Evolutionary conservation across 192 early-diverging fungal species (phyloP).

Genomic region (Podila verticillata): DNA sequence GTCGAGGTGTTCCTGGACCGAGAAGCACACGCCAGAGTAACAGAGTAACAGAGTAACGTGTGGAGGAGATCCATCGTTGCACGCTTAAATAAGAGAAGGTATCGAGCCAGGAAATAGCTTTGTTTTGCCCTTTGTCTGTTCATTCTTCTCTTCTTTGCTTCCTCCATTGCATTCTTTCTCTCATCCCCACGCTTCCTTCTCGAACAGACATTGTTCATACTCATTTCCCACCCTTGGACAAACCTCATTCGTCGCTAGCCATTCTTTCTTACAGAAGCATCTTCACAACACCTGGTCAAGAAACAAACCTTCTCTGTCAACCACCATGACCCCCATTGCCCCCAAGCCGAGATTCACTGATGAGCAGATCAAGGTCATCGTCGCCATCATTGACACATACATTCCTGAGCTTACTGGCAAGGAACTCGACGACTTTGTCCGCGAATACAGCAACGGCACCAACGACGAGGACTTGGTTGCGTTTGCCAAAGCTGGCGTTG

Average conservation of each 20-base stretch:
- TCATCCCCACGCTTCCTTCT: neutral
- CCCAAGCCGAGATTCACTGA: constrained; percentile 32
- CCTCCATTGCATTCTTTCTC: neutral
- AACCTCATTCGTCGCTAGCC: neutral
- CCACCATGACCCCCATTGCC: constrained; percentile 2
- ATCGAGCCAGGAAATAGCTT: neutral
- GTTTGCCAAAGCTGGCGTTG: constrained; percentile 21
- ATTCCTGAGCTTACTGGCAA: constrained; percentile 49
- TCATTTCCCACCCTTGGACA: too few species aligned
- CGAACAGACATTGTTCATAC: too few species aligned
- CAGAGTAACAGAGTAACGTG: too few species aligned
- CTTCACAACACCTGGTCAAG: too few species aligned
- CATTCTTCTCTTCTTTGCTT: neutral
- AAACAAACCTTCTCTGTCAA: neutral
- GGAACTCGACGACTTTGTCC: constrained; percentile 49
- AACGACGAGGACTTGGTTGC: constrained; percentile 28
- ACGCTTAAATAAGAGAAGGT: too few species aligned
- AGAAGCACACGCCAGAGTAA: too few species aligned
- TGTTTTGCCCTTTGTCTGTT: neutral
- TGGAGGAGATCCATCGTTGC: too few species aligned
- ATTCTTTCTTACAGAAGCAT: neutral
- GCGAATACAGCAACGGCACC: constrained; percentile 21
- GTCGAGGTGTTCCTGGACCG: too few species aligned
- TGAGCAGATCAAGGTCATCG: constrained; percentile 51
- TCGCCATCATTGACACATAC: constrained; percentile 61